Percentiles rank a stretch among this genome's conserved stretches.
phyloP scores from a whole-genome alignment of 2,329 filamentous ascomycete genomes.

The Fonsecaea monophora region DNA sequence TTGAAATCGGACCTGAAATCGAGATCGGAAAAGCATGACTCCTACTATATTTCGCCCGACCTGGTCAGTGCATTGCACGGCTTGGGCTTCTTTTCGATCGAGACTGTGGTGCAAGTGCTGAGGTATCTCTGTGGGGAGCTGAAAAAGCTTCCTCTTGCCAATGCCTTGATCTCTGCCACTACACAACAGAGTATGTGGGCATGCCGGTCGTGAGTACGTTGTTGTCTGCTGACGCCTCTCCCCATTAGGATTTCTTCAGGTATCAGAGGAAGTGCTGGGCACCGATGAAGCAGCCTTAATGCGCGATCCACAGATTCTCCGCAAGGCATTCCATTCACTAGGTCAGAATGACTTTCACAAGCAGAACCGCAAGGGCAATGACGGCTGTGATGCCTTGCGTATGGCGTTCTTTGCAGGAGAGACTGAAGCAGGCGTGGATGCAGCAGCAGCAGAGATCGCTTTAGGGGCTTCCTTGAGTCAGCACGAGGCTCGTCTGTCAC shows the following conservation, averaged over 20 bases:
- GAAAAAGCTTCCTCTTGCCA: constrained; percentile 10
- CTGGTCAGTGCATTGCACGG: constrained; percentile 16
- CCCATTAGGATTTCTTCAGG: constrained; percentile 18
- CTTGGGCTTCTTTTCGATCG: constrained; percentile 25
- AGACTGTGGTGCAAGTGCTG: constrained; percentile 18
- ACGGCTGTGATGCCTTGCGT: constrained; percentile 25
- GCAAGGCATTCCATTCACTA: constrained; percentile 25
- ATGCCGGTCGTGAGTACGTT: not conserved
- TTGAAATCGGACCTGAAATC: no score
- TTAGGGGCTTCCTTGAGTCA: not conserved
- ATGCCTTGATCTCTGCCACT: constrained; percentile 8
- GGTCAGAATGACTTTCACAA: constrained; percentile 25
- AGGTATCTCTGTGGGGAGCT: constrained; percentile 16
- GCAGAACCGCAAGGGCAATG: constrained; percentile 22
- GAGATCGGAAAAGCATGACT: not conserved
- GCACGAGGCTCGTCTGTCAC: not conserved
- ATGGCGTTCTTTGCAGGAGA: constrained; percentile 26
- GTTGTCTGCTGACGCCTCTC: not conserved
- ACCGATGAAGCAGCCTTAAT: constrained; percentile 14
- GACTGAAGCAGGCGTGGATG: constrained; percentile 27
- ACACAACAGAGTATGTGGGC: constrained; percentile 22
- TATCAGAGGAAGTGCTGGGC: constrained; percentile 20
- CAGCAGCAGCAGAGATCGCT: constrained; percentile 24
- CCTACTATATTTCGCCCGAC: constrained; percentile 24
- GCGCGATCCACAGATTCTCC: constrained; percentile 23